Evolutionary conservation across 305 asterid species (phyloP), one percentile per base, ranked within the genome.

Genomic region (Solanum hybrid): DNA sequence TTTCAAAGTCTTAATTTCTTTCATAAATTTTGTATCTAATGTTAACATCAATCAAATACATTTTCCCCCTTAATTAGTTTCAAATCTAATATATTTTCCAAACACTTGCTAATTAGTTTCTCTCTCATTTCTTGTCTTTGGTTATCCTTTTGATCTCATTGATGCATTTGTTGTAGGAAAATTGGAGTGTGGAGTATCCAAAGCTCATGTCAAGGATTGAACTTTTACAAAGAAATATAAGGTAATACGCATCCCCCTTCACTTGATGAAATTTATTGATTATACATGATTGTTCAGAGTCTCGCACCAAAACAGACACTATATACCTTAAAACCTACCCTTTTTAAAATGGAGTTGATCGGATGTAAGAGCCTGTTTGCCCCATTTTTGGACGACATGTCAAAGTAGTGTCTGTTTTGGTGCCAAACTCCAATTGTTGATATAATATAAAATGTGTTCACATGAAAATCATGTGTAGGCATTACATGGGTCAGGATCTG

Each of bases 401-500:
- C 26, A 60, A 60, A 60, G 10, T 22, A 64, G 72, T 64, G 72
- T 22, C 72, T 64, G 27, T 64, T 64, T 64, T 64, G 5, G 6
- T 9, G 72, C 1, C 27, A 9, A 64, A 64, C 26, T 64, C 72
- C 12, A 64, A 64, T 64, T 8, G 13, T 64, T 64, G 12, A 22
- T 64, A 22, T 64, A 64, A 64, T 64, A 64, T 64, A 22, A 64
- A 60, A 22, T 22, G 31, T 69, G 24, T 56, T 56, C 24, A 56
- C 69, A 64, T 64, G 14, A 13, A 86, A 64, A 64, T 40, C 51
- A 40, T 71, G 1, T 89, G 51, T 37, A 96, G 98, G 94, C 94
- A 94, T 90, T 95, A 91, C 85, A 91, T 82, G 22, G 98, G 98
- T 78, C 94, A 96, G 88, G 96, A 93, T 84, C 90, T 94, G 90